Base-by-base conservation (phyloP, 2,329 filamentous ascomycete genomes). In the Chrysosporium keratinophilum region DNA sequence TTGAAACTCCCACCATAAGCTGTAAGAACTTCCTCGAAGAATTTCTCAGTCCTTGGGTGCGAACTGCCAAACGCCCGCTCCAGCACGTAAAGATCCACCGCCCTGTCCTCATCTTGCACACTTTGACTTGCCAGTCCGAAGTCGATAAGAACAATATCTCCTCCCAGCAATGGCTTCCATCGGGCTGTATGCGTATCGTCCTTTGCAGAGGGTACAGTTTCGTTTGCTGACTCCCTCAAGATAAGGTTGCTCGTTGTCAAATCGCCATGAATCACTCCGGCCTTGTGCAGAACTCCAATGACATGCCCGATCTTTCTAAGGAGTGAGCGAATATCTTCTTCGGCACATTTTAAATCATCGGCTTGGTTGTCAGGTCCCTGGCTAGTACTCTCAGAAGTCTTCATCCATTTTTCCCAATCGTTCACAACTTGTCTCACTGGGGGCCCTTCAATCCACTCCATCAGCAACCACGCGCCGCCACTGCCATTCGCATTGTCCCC, bases 241-340 rank as follows among this genome's bases (percentile, higher is more conserved):
- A 98, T 96, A 73, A 98, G 78, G 71, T 98, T 98, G 72, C 90
- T 96, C 59, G 90, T 98, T 57, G 93, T 98, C 72, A 98, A 71
- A 73, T 98, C 93, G 40, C 93, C 93, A 73, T 98, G 93, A 56
- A 95, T 83, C 54, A 97, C 80, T 14, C 91, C 91, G n/a, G 82
- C 78, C 52, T 78, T 79, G 74, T 98, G 93, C 75, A 98, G 74
- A 52, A 69, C 77, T 6, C 86, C 89, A 14, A 95, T 79, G 1
- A 83, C 82, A 4, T 67, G 65, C 0, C 88, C 90, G 56, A 95
- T 82, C 58, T 79, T 76, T 45, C 76, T 71, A 80, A 95, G 82
- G 57, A 95, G 71, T 11, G 66, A 74, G 44, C 77, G 73, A 14
- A 89, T 69, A 34, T 74, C 74, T 35, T 66, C 67, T 57, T 81